Evolutionary conservation across 2,329 filamentous ascomycete genomes (phyloP).

Genomic region (Drechslerella coelobrocha): DNA sequence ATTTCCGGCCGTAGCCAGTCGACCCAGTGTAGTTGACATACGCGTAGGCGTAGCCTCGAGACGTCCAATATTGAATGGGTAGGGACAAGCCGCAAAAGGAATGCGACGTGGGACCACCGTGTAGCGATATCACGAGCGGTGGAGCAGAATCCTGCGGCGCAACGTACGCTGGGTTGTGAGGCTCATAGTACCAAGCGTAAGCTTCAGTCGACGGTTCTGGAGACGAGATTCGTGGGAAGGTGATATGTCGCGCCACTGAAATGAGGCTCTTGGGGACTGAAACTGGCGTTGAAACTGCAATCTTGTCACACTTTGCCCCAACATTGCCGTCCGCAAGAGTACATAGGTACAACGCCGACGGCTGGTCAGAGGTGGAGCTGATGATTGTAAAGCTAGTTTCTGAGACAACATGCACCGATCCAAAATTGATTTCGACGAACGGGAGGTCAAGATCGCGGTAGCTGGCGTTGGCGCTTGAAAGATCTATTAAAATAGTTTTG

Average conservation of each 20-base stretch:
- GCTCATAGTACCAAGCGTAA: slow-evolving; percentile 54
- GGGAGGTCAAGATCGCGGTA: slow-evolving; percentile 36
- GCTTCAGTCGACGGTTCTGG: slow-evolving; percentile 32
- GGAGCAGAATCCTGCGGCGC: slow-evolving; percentile 59
- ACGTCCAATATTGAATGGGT: slow-evolving; percentile 64
- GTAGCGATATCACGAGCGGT: slow-evolving; percentile 63
- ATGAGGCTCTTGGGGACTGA: slow-evolving; percentile 20
- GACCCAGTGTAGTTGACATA: slow-evolving; percentile 65
- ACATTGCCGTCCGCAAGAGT: slow-evolving; percentile 7
- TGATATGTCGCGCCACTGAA: slow-evolving; percentile 39
- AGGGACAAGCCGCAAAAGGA: slow-evolving; percentile 61
- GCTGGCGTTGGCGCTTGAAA: slow-evolving; percentile 8
- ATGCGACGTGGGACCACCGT: slow-evolving; percentile 64
- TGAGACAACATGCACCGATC: slow-evolving; percentile 23
- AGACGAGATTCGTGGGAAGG: slow-evolving; percentile 36
- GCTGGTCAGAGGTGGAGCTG: slow-evolving; percentile 26
- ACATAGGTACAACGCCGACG: slow-evolving; percentile 33
- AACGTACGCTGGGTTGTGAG: slow-evolving; percentile 61
- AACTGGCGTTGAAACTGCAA: slow-evolving; percentile 21
- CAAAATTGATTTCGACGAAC: slow-evolving; percentile 26
- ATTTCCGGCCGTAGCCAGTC: slow-evolving; percentile 63
- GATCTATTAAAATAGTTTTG: slow-evolving; percentile 24
- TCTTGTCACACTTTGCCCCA: slow-evolving; percentile 2
- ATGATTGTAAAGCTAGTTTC: slow-evolving; percentile 41
- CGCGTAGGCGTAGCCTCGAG: slow-evolving; percentile 64